These are phyloP conservation scores for Populus hybrid DNA, from an alignment of 441 rosid species.

Conservation along the genomic window DNA sequence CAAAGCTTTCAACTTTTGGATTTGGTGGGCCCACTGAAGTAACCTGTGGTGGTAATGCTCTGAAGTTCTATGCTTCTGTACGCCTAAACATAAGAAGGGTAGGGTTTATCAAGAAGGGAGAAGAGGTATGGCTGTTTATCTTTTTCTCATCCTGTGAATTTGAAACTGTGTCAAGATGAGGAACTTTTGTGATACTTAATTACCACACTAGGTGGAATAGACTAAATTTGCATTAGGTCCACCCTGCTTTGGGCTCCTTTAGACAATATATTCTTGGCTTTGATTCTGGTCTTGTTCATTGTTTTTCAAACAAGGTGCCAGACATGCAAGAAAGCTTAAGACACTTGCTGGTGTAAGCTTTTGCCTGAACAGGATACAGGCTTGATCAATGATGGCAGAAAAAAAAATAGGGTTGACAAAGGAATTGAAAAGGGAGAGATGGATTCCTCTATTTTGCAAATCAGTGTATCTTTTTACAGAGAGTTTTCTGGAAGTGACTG, in stretches of 20 bases:
- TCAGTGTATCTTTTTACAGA: neutral
- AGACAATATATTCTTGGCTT: neutral
- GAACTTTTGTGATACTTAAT: neutral
- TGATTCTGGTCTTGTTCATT: neutral
- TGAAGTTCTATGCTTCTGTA: conserved; percentile 95
- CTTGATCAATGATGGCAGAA: neutral
- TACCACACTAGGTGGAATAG: neutral
- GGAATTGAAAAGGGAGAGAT: neutral
- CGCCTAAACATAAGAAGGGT: conserved; percentile 71
- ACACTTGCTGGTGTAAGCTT: neutral
- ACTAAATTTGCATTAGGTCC: neutral
- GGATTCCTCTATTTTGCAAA: neutral
- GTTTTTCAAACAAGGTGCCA: neutral
- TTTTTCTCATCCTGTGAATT: neutral
- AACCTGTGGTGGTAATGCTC: conserved; percentile 96
- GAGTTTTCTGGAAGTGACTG: neutral
- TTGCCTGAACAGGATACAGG: neutral
- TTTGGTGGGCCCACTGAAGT: conserved; percentile 93
- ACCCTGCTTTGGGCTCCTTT: neutral
- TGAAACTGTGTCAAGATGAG: neutral
- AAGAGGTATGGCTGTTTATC: conserved; percentile 52
- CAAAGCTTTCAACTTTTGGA: conserved; percentile 86
- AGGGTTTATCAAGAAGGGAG: conserved; percentile 78
- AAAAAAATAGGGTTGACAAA: neutral
- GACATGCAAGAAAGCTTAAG: neutral